These are phyloP conservation scores for Eucalyptus cladocalyx DNA, from an alignment of 345 rosid species.

Conservation along the genomic window DNA sequence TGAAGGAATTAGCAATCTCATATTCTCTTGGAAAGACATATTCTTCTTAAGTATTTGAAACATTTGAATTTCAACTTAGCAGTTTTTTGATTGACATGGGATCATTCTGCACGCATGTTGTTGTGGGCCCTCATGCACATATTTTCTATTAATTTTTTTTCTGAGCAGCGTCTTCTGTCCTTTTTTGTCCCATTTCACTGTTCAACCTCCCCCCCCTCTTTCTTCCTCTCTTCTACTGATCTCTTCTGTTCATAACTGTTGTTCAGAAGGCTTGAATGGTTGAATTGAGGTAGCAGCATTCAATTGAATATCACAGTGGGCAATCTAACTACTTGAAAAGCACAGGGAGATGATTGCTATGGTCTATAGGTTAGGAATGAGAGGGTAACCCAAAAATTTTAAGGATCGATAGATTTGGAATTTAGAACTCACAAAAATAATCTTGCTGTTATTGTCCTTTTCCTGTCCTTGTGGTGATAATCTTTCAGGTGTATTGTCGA, in stretches of 20 bases:
- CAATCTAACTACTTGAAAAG: neutral
- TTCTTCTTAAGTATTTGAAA: neutral
- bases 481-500: neutral
- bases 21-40: neutral
- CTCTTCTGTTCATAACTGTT: neutral
- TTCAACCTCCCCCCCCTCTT: neutral
- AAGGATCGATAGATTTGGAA: neutral
- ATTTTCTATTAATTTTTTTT: neutral
- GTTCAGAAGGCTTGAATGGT: neutral
- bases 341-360: neutral
- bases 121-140: neutral
- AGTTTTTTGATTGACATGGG: neutral
- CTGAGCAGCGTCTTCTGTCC: neutral
- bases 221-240: neutral
- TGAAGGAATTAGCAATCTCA: neutral
- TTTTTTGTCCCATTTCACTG: neutral
- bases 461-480: neutral
- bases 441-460: neutral
- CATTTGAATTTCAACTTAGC: neutral
- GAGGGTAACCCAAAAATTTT: neutral
- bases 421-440: neutral
- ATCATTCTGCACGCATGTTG: neutral
- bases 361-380: neutral
- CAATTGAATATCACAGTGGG: neutral
- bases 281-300: neutral